Base-by-base conservation (phyloP, 139 green algal genomes). In the Coccomyxa sp. region DNA sequence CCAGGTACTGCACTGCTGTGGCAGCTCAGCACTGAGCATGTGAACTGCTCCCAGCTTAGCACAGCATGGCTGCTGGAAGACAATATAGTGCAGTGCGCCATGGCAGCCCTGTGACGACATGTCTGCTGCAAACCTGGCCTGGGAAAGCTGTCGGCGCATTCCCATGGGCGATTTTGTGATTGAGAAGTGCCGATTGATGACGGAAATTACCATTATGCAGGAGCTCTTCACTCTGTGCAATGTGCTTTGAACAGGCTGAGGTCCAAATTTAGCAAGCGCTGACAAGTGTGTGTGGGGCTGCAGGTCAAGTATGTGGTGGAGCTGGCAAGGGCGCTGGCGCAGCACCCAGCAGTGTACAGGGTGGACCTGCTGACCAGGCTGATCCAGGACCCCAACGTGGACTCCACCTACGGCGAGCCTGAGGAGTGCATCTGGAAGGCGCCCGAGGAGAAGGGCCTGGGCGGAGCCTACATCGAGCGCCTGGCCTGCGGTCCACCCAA, bases 281-380 rank as follows among this genome's bases (percentile, higher is more conserved):
- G n/a, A n/a, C n/a, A n/a, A n/a, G n/a, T n/a, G n/a, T n/a, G n/a
- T 73, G 1, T 37, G 24, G 37, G 9, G 35, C 0, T 74, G 40
- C 76, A 86, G 84, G 84, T 90, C 37, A 90, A 90, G 83, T 98
- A 98, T 80, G 95, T 98, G 41, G 94, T 98, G 29, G 95, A 98
- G 91, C 86, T 98, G 82, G 94, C 95, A 0, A 85, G 88, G 55
- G 92, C 94, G 0, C 85, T 98, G 75, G 89, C 88, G 12, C 86
- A 88, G 75, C 93, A 97, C 87, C 95, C 95, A 3, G 87, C 87
- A 16, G 94, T 98, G 39, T 89, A 93, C 74, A 85, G 95, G n/a
- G 95, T 98, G 8, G 95, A 98, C 81, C 89, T 98, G 55, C 87
- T 98, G 22, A 98, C 95, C 0, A 86, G 95, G 33, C 88, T 95